These are phyloP conservation scores for Metarhizium rileyi DNA, from an alignment of 2,329 filamentous ascomycete species.

Conservation along the genomic window DNA sequence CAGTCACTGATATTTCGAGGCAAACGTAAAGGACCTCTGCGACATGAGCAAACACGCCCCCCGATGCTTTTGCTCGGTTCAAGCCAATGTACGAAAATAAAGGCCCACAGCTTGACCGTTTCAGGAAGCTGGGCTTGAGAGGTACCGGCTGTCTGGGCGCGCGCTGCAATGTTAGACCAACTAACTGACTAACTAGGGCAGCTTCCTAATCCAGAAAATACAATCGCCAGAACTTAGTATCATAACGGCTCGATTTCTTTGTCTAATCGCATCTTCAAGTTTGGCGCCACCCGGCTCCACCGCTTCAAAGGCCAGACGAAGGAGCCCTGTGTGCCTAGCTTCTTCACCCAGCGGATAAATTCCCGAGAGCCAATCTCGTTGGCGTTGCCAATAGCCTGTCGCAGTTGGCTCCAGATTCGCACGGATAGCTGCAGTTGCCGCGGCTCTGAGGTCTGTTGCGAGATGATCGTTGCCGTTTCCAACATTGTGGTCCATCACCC, in stretches of 20 bases:
- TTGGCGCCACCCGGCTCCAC: neutral
- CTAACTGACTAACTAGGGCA: neutral
- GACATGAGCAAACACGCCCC: too few relatives aligned
- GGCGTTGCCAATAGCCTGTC: neutral
- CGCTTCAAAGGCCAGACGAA: too few relatives aligned
- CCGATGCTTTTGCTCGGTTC: neutral
- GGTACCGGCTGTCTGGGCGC: neutral
- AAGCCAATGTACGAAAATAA: too few relatives aligned
- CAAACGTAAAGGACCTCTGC: too few relatives aligned
- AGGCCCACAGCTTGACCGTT: neutral
- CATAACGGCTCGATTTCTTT: too few relatives aligned
- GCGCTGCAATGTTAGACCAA: too few relatives aligned
- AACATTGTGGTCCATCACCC: too few relatives aligned
- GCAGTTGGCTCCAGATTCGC: neutral
- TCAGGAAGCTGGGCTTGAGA: neutral
- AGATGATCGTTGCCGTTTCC: neutral
- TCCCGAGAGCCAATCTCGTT: neutral
- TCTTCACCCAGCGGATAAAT: too few relatives aligned
- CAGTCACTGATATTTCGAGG: too few relatives aligned
- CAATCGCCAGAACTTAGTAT: neutral
- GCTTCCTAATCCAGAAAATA: neutral
- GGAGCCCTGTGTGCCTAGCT: too few relatives aligned
- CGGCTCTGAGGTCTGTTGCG: neutral
- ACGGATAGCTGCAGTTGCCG: neutral
- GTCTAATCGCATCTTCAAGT: too few relatives aligned